phyloP scores from a whole-genome alignment of 148 eudicot genomes.

The Chenopodium suecicum region DNA sequence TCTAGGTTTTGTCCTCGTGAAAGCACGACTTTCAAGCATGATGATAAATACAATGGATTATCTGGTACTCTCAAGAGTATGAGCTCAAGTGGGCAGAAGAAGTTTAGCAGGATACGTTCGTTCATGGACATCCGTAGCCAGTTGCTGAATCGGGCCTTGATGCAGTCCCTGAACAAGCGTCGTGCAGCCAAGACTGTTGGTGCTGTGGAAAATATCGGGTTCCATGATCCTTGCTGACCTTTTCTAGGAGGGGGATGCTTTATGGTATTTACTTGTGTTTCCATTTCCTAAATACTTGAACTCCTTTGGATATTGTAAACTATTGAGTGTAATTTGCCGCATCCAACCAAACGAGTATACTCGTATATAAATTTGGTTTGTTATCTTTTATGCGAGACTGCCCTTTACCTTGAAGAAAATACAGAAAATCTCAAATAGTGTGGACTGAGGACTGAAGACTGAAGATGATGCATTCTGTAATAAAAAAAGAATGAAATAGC shows the following conservation, averaged over 20 bases:
- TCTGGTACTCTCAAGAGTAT: constrained; percentile 8
- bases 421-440: not conserved
- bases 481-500: not conserved
- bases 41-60: constrained; percentile 2
- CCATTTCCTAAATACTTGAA: not conserved
- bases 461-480: not conserved
- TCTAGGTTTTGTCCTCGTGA: constrained; percentile 48
- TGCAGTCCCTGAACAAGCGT: constrained; percentile 53
- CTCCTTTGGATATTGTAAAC: not conserved
- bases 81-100: constrained; percentile 27
- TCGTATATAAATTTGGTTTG: not conserved
- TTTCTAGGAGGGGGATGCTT: not conserved
- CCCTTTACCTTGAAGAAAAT: not conserved
- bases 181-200: constrained; percentile 69
- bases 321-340: not conserved
- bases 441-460: not conserved
- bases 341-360: not conserved
- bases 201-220: constrained; percentile 64
- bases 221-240: constrained; percentile 32
- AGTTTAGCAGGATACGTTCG: constrained; percentile 41
- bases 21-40: constrained; percentile 13
- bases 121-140: constrained; percentile 73
- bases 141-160: constrained; percentile 55
- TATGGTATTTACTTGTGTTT: not conserved
- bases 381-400: not conserved